Evolutionary conservation across 2,329 filamentous ascomycete species (phyloP), one percentile per base, ranked within the genome.

Genomic region (Curvularia eragrostidis): DNA sequence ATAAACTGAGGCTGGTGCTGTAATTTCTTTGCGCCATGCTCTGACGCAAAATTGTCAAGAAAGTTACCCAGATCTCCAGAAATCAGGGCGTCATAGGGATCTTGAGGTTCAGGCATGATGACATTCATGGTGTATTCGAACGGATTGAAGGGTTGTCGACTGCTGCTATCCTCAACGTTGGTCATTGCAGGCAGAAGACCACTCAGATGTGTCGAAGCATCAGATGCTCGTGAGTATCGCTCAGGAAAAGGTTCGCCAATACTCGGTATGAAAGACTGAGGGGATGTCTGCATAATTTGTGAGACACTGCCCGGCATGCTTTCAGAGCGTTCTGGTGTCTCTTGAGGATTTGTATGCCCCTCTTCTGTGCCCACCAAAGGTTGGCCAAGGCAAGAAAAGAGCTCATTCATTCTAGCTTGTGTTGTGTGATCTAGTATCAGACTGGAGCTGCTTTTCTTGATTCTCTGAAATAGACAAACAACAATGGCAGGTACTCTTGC

Each of bases 1-100:
- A 89, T 87, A 67, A 89, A 89, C 59, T 87, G 84, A 1, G 84
- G 79, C 58, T 88, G 85, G 12, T 82, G 79, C 28, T 84, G 83
- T 42, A 84, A 75, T 36, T 79, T 76, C 54, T 85, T 82, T 18
- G 80, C 80, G 2, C 82, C 82, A 66, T 86, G 84, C 24, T 86
- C 72, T 10, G 83, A 83, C 5, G 83, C 83, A 41, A 87, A 74
- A 59, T 86, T 84, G 52, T 86, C 84, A 56, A 86, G 85, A 48
- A 85, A 78, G 15, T 80, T 82, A 59, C 84, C 82, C 61, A 71
- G 71, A 70, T 83, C 52, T 70, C 79, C 59, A 64, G 76, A 49
- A 68, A 77, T 48, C 72, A 78, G 32, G 71, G 77, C 53, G 75
- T 75, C 66, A 39, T 66, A 65, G 12, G 58, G 50, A 36, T 66